phyloP scores from a whole-genome alignment of 1,139 yeast genomes.

The Torulaspora globosa region DNA sequence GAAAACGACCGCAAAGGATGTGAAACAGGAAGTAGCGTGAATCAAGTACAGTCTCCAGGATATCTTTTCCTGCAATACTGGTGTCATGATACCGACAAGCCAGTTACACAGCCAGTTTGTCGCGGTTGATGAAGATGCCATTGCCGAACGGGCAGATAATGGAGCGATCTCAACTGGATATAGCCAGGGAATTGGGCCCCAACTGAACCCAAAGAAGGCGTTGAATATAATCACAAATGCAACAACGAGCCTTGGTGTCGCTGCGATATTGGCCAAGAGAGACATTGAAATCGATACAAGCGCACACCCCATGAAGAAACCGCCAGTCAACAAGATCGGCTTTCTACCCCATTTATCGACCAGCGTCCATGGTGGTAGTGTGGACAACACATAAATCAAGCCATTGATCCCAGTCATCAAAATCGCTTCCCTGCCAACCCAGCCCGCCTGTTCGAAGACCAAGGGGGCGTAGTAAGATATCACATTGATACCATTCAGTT shows the following conservation, averaged over 20 bases:
- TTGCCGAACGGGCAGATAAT: constrained; percentile 80
- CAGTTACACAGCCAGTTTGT: constrained; percentile 95
- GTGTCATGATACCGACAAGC: constrained; percentile 87
- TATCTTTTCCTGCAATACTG: constrained; percentile 71
- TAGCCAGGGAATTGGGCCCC: constrained; percentile 97
- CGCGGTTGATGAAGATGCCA: constrained; percentile 87
- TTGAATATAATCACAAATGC: constrained; percentile 71
- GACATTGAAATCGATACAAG: constrained; percentile 64
- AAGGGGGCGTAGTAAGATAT: constrained; percentile 91
- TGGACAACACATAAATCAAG: constrained; percentile 65
- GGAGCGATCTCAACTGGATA: constrained; percentile 88
- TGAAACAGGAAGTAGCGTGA: constrained; percentile 71
- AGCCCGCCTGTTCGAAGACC: constrained; percentile 92
- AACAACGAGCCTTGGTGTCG: constrained; percentile 72
- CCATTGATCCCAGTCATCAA: constrained; percentile 92
- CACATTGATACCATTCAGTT: constrained; percentile 87
- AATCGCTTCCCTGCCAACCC: constrained; percentile 84
- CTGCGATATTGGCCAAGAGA: constrained; percentile 52
- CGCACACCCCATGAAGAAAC: constrained; percentile 72
- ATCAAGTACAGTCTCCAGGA: constrained; percentile 78
- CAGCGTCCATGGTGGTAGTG: constrained; percentile 87
- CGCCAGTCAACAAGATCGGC: constrained; percentile 73
- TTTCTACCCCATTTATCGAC: constrained; percentile 91
- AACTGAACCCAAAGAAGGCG: constrained; percentile 80
- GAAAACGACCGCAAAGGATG: constrained; percentile 67